Percentiles rank a stretch among this genome's conserved stretches.
Evolutionary conservation across 2,329 filamentous ascomycete species (phyloP).

Genomic region (Graphilbum fragrans): DNA sequence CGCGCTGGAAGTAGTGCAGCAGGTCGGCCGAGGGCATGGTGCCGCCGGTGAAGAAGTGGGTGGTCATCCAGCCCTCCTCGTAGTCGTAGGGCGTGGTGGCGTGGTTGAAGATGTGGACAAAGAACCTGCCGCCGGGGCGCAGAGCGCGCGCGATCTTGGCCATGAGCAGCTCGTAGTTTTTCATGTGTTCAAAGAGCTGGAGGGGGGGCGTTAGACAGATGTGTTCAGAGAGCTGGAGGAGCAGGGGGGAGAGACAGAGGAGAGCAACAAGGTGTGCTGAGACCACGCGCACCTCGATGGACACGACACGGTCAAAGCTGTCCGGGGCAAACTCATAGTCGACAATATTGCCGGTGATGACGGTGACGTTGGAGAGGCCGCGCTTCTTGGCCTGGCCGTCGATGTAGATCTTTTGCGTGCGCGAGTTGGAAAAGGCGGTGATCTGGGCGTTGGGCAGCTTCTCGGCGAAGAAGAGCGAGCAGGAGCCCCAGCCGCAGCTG

Average conservation of each 20-base stretch:
- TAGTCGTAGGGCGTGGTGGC: constrained; percentile 56
- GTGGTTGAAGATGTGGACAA: constrained; percentile 58
- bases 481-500: constrained; percentile 61
- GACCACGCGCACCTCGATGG: constrained; percentile 44
- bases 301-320: constrained; percentile 52
- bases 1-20: constrained; percentile 52
- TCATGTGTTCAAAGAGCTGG: constrained; percentile 65
- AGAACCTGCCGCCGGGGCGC: constrained; percentile 52
- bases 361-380: constrained; percentile 45
- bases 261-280: too few species aligned
- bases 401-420: constrained; percentile 56
- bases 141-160: constrained; percentile 48
- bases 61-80: constrained; percentile 63
- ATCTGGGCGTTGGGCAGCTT: constrained; percentile 48
- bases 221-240: neutral
- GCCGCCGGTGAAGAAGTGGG: constrained; percentile 61
- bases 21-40: constrained; percentile 60
- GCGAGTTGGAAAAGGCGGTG: constrained; percentile 58
- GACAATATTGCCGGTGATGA: constrained; percentile 56
- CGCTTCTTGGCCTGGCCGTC: constrained; percentile 43
- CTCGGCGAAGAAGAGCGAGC: constrained; percentile 53
- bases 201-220: too few species aligned
- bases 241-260: neutral
- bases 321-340: constrained; percentile 49
- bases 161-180: constrained; percentile 59